A percentile compares a stretch with the other conserved stretches of the same genome.
These are phyloP conservation scores for Parastagonospora nodorum DNA, from an alignment of 2,329 filamentous ascomycete species.

Conservation along the genomic window DNA sequence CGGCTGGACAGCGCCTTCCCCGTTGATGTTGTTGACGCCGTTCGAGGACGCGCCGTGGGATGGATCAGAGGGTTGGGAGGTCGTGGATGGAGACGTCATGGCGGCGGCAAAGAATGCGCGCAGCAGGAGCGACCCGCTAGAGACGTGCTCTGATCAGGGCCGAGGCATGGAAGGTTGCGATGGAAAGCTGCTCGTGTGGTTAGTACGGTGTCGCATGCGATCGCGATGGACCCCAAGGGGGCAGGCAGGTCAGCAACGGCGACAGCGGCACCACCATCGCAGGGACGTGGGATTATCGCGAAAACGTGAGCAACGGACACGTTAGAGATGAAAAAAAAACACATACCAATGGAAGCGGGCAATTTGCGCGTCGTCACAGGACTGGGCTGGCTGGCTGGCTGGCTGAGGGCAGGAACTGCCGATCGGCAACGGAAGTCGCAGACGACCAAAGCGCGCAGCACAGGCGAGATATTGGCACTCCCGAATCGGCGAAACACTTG, in stretches of 20 bases:
- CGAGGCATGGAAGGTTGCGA: slow-evolving; percentile 31
- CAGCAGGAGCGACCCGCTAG: slow-evolving; percentile 35
- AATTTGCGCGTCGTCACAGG: slow-evolving; percentile 47
- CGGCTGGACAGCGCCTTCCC: slow-evolving; percentile 41
- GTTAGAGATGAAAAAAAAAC: slow-evolving; percentile 17
- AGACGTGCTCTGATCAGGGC: slow-evolving; percentile 36
- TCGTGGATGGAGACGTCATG: slow-evolving; percentile 45
- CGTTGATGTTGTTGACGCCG: slow-evolving; percentile 26
- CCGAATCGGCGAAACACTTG: slow-evolving; percentile 35
- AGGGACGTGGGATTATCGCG: slow-evolving; percentile 10
- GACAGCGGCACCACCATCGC: slow-evolving; percentile 23
- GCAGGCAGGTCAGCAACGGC: slow-evolving; percentile 25
- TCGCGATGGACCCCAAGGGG: slow-evolving; percentile 30
- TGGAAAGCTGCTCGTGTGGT: slow-evolving; percentile 19
- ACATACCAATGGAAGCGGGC: slow-evolving; percentile 46
- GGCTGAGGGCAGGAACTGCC: slow-evolving; percentile 44
- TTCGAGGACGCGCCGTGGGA: slow-evolving; percentile 41
- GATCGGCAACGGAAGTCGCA: slow-evolving; percentile 33
- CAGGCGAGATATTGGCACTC: slow-evolving; percentile 40
- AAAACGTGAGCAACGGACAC: slow-evolving; percentile 7
- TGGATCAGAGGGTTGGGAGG: slow-evolving; percentile 27
- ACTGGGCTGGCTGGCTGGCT: slow-evolving; percentile 44
- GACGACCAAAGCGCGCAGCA: slow-evolving; percentile 24
- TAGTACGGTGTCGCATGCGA: slow-evolving; percentile 30
- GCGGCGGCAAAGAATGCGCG: slow-evolving; percentile 30